Evolutionary conservation across 129 eudicot species (phyloP).

Genomic region (Heracleum sosnowskyi): DNA sequence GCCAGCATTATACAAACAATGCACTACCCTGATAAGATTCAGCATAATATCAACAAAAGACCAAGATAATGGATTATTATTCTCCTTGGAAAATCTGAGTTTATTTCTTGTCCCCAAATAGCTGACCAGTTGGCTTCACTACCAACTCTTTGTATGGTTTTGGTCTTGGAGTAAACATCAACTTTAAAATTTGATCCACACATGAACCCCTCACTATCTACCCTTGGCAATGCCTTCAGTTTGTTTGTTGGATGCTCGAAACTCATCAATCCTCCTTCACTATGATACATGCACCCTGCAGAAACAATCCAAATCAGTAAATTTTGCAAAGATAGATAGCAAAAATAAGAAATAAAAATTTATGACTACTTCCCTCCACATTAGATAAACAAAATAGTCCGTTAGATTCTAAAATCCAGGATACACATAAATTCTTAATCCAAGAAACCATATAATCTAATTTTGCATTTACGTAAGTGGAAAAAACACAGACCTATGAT

Average conservation of each 20-base stretch:
- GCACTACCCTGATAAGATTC: no score
- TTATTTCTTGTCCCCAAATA: no score
- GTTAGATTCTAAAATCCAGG: not conserved
- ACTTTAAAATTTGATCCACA: slow-evolving; percentile 82
- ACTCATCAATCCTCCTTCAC: slow-evolving; percentile 63
- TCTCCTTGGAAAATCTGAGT: no score
- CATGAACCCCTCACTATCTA: slow-evolving; percentile 75
- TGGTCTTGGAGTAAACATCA: slow-evolving; percentile 51
- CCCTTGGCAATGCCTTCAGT: slow-evolving; percentile 81
- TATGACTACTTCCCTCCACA: slow-evolving; percentile 29
- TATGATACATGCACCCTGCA: slow-evolving; percentile 75
- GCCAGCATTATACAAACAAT: no score
- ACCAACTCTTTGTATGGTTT: not conserved
- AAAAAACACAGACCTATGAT: slow-evolving; percentile 48
- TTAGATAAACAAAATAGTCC: not conserved
- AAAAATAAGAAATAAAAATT: not conserved
- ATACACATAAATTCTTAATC: no score
- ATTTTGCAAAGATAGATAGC: no score
- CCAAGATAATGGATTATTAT: no score
- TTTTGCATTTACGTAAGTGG: no score
- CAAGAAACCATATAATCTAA: no score
- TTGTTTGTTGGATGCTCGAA: slow-evolving; percentile 78
- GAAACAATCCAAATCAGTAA: slow-evolving; percentile 2
- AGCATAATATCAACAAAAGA: no score
- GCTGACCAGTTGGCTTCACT: no score